Base-by-base conservation (phyloP, 805 yeast genomes). In the Dipodascus albidus region DNA sequence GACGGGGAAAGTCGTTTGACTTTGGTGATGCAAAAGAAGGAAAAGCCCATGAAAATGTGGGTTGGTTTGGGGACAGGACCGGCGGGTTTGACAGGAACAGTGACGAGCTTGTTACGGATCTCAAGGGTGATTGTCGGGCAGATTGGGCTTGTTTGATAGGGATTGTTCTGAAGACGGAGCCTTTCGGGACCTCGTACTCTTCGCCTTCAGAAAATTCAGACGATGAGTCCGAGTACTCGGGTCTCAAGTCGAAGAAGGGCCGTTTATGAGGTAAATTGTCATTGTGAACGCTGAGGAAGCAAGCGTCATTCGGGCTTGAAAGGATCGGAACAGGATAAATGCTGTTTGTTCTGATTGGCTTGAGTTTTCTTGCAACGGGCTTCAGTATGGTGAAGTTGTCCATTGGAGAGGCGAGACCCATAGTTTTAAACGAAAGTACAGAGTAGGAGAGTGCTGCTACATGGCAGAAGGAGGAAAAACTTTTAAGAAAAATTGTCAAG, bases 41-140 rank as follows among this genome's bases (percentile, higher is more conserved):
- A 49, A 48, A 55, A 56, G 35, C 54, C 53, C 54, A 23, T 48
- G 53, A 22, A 58, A 53, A 20, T 53, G 54, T 3, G 59, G 58
- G 47, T 55, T 50, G 27, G 17, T 11, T 24, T 8, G 55, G 54
- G 17, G 52, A 47, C 22, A 21, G 44, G 56, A 35, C 42, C 17
- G 48, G 23, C 38, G 50, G 31, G 31, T 21, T 44, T n/a, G 21
- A 17, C 21, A 38, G 20, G 20, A 17, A 22, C 35, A 42, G 35
- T 19, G 35, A 47, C 20, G 21, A 33, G 23, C 20, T 14, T 6
- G 44, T 11, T 8, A 38, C 6, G 6, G 44, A 38, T 17, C 20
- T 38, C 44, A 38, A 38, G 17, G 44, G 44, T n/a, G 44, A n/a
- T n/a, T 38, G 44, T 38, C 20, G 9, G n/a, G 17, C n/a, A 11